A percentile compares a stretch with the other conserved stretches of the same genome.
Conservation (phyloP, 768 basidiomycete genomes). For the Mycena galopus region DNA sequence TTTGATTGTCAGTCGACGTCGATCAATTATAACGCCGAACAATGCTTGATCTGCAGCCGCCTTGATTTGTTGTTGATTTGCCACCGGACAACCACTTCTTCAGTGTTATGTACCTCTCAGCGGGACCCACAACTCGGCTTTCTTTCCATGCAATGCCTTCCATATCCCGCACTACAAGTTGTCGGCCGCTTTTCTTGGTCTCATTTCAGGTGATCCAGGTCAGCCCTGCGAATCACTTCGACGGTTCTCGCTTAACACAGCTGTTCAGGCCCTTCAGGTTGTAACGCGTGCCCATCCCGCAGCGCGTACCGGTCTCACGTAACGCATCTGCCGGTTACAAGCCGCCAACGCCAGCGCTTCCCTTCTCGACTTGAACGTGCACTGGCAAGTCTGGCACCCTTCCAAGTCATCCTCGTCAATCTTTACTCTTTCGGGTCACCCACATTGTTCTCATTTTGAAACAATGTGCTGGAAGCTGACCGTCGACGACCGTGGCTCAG, state of each 20-base stretch:
- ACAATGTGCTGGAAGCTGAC: not conserved
- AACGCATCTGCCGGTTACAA: not conserved
- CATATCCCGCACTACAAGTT: not conserved
- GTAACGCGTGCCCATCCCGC: not conserved
- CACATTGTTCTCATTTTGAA: too few species aligned
- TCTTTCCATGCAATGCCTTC: not conserved
- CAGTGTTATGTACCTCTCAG: too few species aligned
- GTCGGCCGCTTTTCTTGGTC: not conserved
- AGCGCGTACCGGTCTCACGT: not conserved
- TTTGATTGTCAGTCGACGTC: too few species aligned
- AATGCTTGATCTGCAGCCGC: too few species aligned
- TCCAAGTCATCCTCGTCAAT: not conserved
- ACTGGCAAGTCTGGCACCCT: not conserved
- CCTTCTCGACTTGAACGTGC: not conserved
- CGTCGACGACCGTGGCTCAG: not conserved
- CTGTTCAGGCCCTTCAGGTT: too few species aligned
- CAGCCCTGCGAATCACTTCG: too few species aligned
- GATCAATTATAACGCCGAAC: too few species aligned
- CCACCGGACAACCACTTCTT: too few species aligned
- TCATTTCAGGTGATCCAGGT: not conserved
- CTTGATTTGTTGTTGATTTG: too few species aligned
- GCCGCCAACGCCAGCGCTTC: not conserved
- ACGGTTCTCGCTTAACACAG: not conserved
- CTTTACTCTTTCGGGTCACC: not conserved
- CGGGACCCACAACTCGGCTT: not conserved